A percentile compares a stretch with the other conserved stretches of the same genome.
Evolutionary conservation across 495 filamentous ascomycete species (phyloP).

Genomic region (Penicillium pancosmium): DNA sequence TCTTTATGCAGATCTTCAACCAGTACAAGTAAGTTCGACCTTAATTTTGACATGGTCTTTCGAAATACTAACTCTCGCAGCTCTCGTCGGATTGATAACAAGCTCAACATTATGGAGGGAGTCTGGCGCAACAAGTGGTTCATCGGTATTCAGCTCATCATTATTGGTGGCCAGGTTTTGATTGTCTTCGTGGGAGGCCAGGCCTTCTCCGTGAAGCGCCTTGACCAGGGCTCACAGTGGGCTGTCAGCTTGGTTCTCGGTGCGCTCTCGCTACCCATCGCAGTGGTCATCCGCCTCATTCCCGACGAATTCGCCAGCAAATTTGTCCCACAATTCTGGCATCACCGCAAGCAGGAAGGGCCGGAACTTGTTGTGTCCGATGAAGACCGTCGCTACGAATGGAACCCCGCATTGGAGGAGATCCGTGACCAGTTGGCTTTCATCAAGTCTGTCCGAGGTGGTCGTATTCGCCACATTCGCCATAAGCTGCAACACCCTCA

Average conservation of each 20-base stretch:
- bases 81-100: slow-evolving; percentile 84
- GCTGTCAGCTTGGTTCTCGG: slow-evolving; percentile 73
- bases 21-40: slow-evolving; percentile 50
- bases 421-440: slow-evolving; percentile 79
- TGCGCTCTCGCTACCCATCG: slow-evolving; percentile 70
- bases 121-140: slow-evolving; percentile 81
- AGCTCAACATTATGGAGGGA: slow-evolving; percentile 87
- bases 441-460: slow-evolving; percentile 74
- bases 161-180: slow-evolving; percentile 78
- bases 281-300: slow-evolving; percentile 70
- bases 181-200: slow-evolving; percentile 77
- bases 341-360: slow-evolving; percentile 40
- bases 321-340: slow-evolving; percentile 56
- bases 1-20: slow-evolving; percentile 97
- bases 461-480: slow-evolving; percentile 82
- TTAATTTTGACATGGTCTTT: neutral
- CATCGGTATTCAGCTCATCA: slow-evolving; percentile 77
- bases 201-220: slow-evolving; percentile 64
- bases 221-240: slow-evolving; percentile 69
- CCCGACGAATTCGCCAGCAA: slow-evolving; percentile 66
- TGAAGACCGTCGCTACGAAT: slow-evolving; percentile 70
- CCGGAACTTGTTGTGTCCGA: slow-evolving; percentile 67
- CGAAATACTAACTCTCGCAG: neutral
- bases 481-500: slow-evolving; percentile 85
- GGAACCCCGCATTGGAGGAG: slow-evolving; percentile 63